Evolutionary conservation across 139 green algal species (phyloP).

Genomic region (Trebouxia sp.): DNA sequence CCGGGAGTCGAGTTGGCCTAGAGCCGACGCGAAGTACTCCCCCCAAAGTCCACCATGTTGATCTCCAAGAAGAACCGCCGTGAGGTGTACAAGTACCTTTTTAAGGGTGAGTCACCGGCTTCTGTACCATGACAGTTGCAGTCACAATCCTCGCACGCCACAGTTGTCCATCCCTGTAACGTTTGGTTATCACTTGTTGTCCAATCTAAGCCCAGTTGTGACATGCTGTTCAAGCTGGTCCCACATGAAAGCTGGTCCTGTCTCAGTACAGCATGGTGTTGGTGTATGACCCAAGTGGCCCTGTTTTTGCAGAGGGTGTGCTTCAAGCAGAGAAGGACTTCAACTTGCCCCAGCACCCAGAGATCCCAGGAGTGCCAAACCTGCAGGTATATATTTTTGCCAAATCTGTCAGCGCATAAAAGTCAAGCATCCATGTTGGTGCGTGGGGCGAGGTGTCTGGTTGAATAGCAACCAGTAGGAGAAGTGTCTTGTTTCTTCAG

Average conservation of each 20-base stretch:
- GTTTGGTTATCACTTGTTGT: no score
- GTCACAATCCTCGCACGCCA: no score
- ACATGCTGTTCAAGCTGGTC: no score
- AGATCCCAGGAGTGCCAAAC: conserved; percentile 91
- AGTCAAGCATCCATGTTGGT: no score
- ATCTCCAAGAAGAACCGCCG: conserved; percentile 98
- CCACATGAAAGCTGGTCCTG: neutral
- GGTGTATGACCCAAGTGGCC: neutral
- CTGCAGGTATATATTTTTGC: conserved; percentile 70
- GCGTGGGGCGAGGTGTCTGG: no score
- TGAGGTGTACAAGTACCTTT: conserved; percentile 99
- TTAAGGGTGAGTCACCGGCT: conserved; percentile 86
- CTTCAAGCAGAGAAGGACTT: conserved; percentile 99
- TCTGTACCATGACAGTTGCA: no score
- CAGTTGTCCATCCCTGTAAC: no score
- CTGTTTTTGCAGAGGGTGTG: conserved; percentile 88
- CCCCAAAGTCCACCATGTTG: conserved; percentile 78
- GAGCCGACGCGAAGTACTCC: conserved; percentile 81
- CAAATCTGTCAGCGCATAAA: no score
- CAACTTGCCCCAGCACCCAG: conserved; percentile 93
- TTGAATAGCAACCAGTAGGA: no score
- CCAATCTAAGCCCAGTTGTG: no score
- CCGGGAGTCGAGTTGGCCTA: conserved; percentile 92
- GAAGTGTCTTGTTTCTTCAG: no score
- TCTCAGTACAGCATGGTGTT: neutral